Conservation (phyloP, 495 filamentous ascomycete genomes). For the Neurospora pannonica region DNA sequence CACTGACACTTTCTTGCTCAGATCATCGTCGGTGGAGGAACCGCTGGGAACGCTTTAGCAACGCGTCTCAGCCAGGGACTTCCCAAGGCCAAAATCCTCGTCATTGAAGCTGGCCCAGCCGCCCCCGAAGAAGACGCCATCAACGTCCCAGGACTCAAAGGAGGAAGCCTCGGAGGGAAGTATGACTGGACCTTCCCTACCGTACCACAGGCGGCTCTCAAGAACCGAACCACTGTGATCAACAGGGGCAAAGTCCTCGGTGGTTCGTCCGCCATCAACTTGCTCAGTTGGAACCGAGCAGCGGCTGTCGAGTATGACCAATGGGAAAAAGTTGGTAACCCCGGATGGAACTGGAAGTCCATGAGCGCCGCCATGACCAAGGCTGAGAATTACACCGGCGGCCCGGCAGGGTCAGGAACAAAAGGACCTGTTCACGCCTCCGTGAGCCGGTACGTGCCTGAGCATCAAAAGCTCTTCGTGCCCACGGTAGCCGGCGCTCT, state of each 20-base stretch:
- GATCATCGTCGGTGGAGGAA: slow-evolving; percentile 60
- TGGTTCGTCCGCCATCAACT: slow-evolving; percentile 31
- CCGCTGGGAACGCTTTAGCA: slow-evolving; percentile 49
- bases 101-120: slow-evolving; percentile 47
- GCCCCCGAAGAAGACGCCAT: slow-evolving; percentile 37
- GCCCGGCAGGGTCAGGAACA: slow-evolving; percentile 2
- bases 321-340: slow-evolving; percentile 46
- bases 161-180: slow-evolving; percentile 28
- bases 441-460: slow-evolving; percentile 25
- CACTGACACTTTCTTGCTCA: not conserved
- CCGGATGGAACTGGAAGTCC: slow-evolving; percentile 46
- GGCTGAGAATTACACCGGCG: slow-evolving; percentile 24
- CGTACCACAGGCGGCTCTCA: slow-evolving; percentile 30
- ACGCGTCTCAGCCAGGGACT: slow-evolving; percentile 47
- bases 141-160: slow-evolving; percentile 32
- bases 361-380: slow-evolving; percentile 27
- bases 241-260: slow-evolving; percentile 43
- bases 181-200: slow-evolving; percentile 49
- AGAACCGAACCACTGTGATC: slow-evolving; percentile 20
- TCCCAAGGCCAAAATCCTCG: slow-evolving; percentile 38
- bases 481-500: slow-evolving; percentile 11
- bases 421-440: slow-evolving; percentile 23
- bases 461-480: no score
- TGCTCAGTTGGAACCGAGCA: slow-evolving; percentile 45
- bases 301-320: slow-evolving; percentile 46